Base-by-base conservation (phyloP, 768 basidiomycete species). In the Suillus weaverae region DNA sequence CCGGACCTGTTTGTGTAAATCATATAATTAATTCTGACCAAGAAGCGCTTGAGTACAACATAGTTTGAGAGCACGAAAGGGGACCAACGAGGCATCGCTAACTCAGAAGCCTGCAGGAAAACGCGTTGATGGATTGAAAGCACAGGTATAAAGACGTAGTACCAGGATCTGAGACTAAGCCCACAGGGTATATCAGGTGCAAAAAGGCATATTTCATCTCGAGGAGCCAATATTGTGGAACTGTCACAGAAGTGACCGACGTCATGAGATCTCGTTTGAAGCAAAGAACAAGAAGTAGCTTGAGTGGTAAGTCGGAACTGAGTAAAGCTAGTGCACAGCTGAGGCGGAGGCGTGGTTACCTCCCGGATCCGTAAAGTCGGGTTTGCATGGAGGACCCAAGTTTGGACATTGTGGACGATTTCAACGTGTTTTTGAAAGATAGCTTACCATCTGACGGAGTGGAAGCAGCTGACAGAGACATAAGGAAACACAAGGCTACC, bases 371-470 rank as follows among this genome's bases (percentile, higher is more conserved):
- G 65, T 61, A 59, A 41, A 38, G 39, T 41, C 57, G 39, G 57
- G 57, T 59, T 54, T 63, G 64, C 60, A 61, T 67, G 66, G 61
- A 60, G 26, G 39, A 43, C 55, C 48, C 59, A 50, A 63, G 64
- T 65, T 66, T 62, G 61, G 65, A 55, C 59, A 63, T 62, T 64
- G 68, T 64, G 64, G 67, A 66, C 64, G 68, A 50, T 65, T 69
- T 68, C 68, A 69, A 69, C 68, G 68, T 69, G 68, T 69, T 65
- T 51, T 7, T 57, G 43, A 48, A 38, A 60, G 62, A 63, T 61
- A 60, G 53, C 50, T 41, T 56, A 33, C 39, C 36, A n/a, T 30
- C 50, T 50, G 60, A 66, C 35, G 62, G 46, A 26, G 46, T 13
- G 62, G 60, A 68, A 44, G 56, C 64, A 60, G 66, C 55, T 53